phyloP scores from a whole-genome alignment of 1,139 yeast genomes.

The Geotrichum carabidarum region DNA sequence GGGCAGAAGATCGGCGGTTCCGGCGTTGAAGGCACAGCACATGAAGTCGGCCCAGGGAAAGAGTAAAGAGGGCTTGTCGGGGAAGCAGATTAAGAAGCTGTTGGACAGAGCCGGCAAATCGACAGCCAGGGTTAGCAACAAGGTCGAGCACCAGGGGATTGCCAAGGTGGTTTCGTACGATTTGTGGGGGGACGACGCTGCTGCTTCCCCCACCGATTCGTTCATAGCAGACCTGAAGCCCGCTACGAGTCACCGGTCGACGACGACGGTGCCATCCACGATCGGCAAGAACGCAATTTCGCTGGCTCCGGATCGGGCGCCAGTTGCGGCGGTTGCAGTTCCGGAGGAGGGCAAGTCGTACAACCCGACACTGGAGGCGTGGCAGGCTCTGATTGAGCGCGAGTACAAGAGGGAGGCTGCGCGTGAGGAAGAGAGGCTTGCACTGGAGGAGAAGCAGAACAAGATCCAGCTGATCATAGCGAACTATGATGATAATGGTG shows the following conservation, averaged over 20 bases:
- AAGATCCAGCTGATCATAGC: conserved; percentile 62
- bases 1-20: conserved; percentile 70
- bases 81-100: conserved; percentile 61
- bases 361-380: conserved; percentile 79
- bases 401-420: conserved; percentile 65
- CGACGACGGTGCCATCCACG: conserved; percentile 39
- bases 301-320: conserved; percentile 32
- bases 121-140: conserved; percentile 42
- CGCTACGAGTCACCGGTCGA: conserved; percentile 22
- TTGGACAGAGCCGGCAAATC: conserved; percentile 70
- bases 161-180: conserved; percentile 51
- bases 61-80: conserved; percentile 53
- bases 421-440: conserved; percentile 58
- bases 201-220: conserved; percentile 9
- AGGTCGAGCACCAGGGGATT: conserved; percentile 53
- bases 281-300: conserved; percentile 50
- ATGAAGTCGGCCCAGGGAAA: conserved; percentile 40
- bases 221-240: conserved; percentile 22
- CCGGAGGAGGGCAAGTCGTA: conserved; percentile 90
- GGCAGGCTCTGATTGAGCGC: conserved; percentile 65
- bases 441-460: conserved; percentile 55
- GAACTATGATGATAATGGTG: conserved; percentile 42
- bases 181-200: conserved; percentile 48
- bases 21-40: conserved; percentile 50
- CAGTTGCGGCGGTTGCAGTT: conserved; percentile 42